Conservation (phyloP, 257 asterid species). For the Fraxinus excelsior region DNA sequence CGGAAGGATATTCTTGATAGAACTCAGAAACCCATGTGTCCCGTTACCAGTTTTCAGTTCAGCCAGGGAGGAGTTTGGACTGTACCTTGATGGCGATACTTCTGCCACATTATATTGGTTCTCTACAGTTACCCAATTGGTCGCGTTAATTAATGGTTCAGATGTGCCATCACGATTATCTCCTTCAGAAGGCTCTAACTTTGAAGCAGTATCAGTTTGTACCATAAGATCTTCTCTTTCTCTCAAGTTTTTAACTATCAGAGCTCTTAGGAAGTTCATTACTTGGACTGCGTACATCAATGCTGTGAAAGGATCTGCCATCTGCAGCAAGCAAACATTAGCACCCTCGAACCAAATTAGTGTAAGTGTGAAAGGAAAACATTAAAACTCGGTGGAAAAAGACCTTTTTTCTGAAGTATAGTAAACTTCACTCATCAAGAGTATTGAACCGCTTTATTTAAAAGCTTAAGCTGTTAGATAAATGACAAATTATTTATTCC, state of each 20-base stretch:
- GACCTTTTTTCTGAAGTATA: neutral
- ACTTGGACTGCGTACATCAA: slow-evolving; percentile 75
- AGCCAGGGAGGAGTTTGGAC: slow-evolving; percentile 21
- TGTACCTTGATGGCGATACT: slow-evolving; percentile 21
- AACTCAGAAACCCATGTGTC: slow-evolving; percentile 32
- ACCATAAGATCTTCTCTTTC: slow-evolving; percentile 49
- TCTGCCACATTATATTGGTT: slow-evolving; percentile 13
- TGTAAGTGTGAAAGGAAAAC: neutral
- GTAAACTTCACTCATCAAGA: neutral
- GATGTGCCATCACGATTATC: slow-evolving; percentile 34
- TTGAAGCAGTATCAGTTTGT: slow-evolving; percentile 35
- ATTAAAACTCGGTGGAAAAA: neutral
- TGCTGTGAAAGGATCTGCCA: slow-evolving; percentile 79
- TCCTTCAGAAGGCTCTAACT: slow-evolving; percentile 47
- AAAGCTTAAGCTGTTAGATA: neutral
- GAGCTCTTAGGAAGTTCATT: slow-evolving; percentile 73
- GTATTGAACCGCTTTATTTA: neutral
- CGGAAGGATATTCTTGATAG: slow-evolving; percentile 37
- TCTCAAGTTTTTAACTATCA: slow-evolving; percentile 48
- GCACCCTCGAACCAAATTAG: neutral
- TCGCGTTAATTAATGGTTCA: slow-evolving; percentile 20
- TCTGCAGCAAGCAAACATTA: slow-evolving; percentile 38
- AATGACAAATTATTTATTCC: neutral
- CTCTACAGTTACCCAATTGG: slow-evolving; percentile 19
- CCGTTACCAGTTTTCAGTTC: slow-evolving; percentile 28